A percentile compares a stretch with the other conserved stretches of the same genome.
These are phyloP conservation scores for Tricholoma sp. DNA, from an alignment of 768 basidiomycete species.

Conservation along the genomic window DNA sequence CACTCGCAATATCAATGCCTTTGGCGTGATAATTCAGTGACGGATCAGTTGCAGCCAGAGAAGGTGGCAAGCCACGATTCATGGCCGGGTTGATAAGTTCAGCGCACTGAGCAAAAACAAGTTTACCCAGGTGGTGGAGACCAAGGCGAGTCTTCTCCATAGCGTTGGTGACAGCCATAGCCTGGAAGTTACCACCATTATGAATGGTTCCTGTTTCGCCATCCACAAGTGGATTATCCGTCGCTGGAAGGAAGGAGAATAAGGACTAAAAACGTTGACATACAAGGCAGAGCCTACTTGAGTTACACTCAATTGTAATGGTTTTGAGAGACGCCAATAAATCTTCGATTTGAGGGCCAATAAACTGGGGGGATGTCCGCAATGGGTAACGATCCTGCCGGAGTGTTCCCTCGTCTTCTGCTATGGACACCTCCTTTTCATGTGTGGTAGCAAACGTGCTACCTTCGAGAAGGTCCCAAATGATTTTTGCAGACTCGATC, in stretches of 20 bases:
- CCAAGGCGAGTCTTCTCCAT: constrained; percentile 84
- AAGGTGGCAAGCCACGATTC: constrained; percentile 82
- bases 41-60: constrained; percentile 73
- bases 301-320: constrained; percentile 75
- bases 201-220: constrained; percentile 60
- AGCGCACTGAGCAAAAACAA: constrained; percentile 62
- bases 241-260: constrained; percentile 41
- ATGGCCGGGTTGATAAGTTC: constrained; percentile 71
- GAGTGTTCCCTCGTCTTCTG: constrained; percentile 67
- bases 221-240: constrained; percentile 84
- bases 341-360: constrained; percentile 84
- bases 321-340: constrained; percentile 59
- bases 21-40: constrained; percentile 81
- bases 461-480: constrained; percentile 64
- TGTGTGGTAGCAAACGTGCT: constrained; percentile 60
- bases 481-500: constrained; percentile 68
- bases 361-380: constrained; percentile 76
- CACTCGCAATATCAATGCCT: constrained; percentile 79
- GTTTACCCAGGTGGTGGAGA: constrained; percentile 65
- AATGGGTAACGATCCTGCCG: constrained; percentile 79
- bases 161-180: constrained; percentile 77
- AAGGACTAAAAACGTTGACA: neutral
- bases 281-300: constrained; percentile 44
- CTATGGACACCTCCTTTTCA: constrained; percentile 71
- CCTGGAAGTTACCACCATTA: constrained; percentile 89